A percentile compares a stretch with the other conserved stretches of the same genome.
Evolutionary conservation across 192 early-diverging fungal species (phyloP).

Genomic region (Borealophlyctis nickersoniae): DNA sequence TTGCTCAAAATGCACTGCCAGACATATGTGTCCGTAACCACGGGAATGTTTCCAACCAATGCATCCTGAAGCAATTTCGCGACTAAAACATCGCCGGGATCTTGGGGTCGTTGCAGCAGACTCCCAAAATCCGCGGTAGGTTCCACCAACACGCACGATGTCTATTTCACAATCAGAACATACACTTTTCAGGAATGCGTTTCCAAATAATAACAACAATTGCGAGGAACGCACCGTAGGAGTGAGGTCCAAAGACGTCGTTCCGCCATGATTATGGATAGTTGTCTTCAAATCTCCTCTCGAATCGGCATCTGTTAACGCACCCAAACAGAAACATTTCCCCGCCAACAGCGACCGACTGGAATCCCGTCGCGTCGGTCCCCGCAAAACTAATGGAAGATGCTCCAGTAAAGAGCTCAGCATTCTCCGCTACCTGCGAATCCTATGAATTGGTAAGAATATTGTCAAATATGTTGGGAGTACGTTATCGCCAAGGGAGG

Average conservation of each 20-base stretch:
- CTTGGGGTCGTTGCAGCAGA: slow-evolving; percentile 5
- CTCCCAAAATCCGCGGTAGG: background rate
- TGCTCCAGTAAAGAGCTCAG: background rate
- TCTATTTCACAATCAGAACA: slow-evolving; percentile 1
- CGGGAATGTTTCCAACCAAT: slow-evolving; percentile 15
- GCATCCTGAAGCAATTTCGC: slow-evolving; percentile 25
- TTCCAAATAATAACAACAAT: too few relatives aligned
- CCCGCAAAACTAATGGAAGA: background rate
- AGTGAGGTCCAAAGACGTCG: background rate
- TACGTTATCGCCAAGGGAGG: too few relatives aligned
- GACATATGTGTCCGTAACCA: slow-evolving; percentile 24
- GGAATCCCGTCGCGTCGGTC: background rate
- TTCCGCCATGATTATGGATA: slow-evolving; percentile 9
- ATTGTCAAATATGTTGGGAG: too few relatives aligned
- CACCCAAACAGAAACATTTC: slow-evolving; percentile 3
- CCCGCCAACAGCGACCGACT: background rate
- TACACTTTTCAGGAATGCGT: background rate
- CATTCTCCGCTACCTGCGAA: too few relatives aligned
- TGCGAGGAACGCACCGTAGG: too few relatives aligned
- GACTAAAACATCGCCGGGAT: background rate
- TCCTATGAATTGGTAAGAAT: too few relatives aligned
- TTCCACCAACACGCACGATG: slow-evolving; percentile 5
- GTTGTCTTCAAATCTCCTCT: background rate
- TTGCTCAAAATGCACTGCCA: slow-evolving; percentile 29
- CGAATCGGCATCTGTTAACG: slow-evolving; percentile 5